Percentiles rank a stretch among this genome's conserved stretches.
Conservation (phyloP, 768 basidiomycete species). For the Pleurotus giganteus region DNA sequence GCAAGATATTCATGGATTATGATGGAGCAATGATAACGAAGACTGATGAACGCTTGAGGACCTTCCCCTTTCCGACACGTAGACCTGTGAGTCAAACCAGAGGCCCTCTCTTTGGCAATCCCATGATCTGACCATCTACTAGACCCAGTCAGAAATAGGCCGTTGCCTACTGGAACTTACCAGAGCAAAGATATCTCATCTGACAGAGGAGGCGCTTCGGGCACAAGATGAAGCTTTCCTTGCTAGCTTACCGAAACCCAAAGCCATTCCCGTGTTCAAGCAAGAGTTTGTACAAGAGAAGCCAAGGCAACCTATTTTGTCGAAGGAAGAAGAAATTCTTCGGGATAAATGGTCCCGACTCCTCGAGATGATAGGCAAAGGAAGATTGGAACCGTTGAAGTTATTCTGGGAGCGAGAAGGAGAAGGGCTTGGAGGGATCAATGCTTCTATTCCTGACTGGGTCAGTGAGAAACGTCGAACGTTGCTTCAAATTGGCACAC, state of each 20-base stretch:
- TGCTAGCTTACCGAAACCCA: slow-evolving; percentile 85
- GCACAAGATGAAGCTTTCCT: slow-evolving; percentile 89
- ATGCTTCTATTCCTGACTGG: slow-evolving; percentile 71
- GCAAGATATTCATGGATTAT: slow-evolving; percentile 87
- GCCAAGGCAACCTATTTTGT: slow-evolving; percentile 56
- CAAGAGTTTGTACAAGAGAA: slow-evolving; percentile 39
- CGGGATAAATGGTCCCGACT: slow-evolving; percentile 82
- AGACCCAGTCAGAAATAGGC: slow-evolving; percentile 89
- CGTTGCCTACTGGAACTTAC: slow-evolving; percentile 88
- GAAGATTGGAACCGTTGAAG: slow-evolving; percentile 76
- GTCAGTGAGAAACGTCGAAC: slow-evolving; percentile 57
- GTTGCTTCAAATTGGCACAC: slow-evolving; percentile 75
- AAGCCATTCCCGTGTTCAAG: slow-evolving; percentile 41
- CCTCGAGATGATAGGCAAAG: slow-evolving; percentile 89
- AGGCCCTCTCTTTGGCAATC: neutral
- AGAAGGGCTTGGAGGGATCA: slow-evolving; percentile 51
- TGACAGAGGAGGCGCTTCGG: slow-evolving; percentile 81
- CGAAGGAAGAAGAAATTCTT: slow-evolving; percentile 75
- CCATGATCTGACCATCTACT: neutral
- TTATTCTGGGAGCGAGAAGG: slow-evolving; percentile 81
- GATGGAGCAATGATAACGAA: slow-evolving; percentile 76
- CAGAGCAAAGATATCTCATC: slow-evolving; percentile 78
- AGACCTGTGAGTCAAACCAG: slow-evolving; percentile 67
- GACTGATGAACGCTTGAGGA: slow-evolving; percentile 75
- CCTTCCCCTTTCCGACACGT: slow-evolving; percentile 95